phyloP scores from a whole-genome alignment of 129 eudicot genomes.

The sunflower (Helianthus annuus) region DNA sequence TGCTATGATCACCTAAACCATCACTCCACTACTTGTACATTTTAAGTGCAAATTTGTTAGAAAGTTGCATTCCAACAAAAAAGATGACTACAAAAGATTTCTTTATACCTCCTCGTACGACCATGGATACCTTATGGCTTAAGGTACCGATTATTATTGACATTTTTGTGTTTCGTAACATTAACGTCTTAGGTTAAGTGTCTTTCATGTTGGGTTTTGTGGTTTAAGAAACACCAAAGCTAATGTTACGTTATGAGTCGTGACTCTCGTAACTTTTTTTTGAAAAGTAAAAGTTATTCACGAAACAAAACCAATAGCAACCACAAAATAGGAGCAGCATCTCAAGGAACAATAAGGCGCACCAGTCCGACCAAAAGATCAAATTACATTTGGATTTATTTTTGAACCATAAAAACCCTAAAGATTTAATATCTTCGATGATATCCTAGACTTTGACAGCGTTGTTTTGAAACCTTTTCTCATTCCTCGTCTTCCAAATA shows the following conservation, averaged over 20 bases:
- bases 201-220: not conserved
- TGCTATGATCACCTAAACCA: slow-evolving; percentile 13
- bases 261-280: too few species aligned
- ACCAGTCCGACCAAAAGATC: too few species aligned
- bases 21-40: slow-evolving; percentile 13
- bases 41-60: slow-evolving; percentile 8
- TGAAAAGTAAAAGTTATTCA: too few species aligned
- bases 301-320: too few species aligned
- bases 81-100: not conserved
- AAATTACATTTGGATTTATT: too few species aligned
- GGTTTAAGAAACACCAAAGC: not conserved
- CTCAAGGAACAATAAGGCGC: too few species aligned
- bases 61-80: not conserved
- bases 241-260: not conserved
- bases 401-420: too few species aligned
- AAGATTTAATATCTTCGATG: too few species aligned
- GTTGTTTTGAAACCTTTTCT: too few species aligned
- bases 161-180: not conserved
- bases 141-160: not conserved
- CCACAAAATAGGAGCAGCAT: too few species aligned
- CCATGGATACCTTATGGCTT: slow-evolving; percentile 16
- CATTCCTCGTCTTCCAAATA: too few species aligned
- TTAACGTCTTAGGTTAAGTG: not conserved
- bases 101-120: not conserved
- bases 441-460: too few species aligned